Evolutionary conservation across 306 rosid species (phyloP).

Genomic region (Sicyos baderoa): DNA sequence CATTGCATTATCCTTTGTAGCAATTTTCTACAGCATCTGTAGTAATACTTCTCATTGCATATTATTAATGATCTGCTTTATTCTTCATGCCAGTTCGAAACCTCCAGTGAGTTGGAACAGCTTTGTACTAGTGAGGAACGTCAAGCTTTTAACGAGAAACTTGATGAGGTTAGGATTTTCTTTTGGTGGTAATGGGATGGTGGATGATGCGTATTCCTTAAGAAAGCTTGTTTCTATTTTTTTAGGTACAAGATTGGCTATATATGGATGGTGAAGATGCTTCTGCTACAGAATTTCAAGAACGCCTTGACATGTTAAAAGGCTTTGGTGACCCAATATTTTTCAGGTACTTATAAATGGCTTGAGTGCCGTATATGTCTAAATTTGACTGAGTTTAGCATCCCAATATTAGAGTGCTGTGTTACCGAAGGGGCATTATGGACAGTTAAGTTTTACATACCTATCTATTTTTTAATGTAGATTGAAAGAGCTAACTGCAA

Average conservation of each 20-base stretch:
- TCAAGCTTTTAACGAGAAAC: conserved; percentile 64
- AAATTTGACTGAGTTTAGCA: no score
- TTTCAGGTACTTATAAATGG: conserved; percentile 45
- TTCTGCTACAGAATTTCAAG: conserved; percentile 73
- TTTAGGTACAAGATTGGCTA: conserved; percentile 95
- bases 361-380: neutral
- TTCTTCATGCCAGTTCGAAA: conserved; percentile 58
- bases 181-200: conserved; percentile 8
- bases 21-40: conserved; percentile 5
- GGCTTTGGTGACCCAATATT: conserved; percentile 78
- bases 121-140: conserved; percentile 75
- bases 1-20: neutral
- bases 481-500: conserved; percentile 77
- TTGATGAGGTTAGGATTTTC: conserved; percentile 63
- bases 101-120: conserved; percentile 55
- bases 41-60: conserved; percentile 9
- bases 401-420: neutral
- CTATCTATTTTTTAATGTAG: conserved; percentile 34
- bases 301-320: conserved; percentile 59
- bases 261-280: conserved; percentile 98
- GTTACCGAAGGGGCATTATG: conserved; percentile 1
- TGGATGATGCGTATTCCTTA: conserved; percentile 9
- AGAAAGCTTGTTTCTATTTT: conserved; percentile 2
- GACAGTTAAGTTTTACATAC: conserved; percentile 1
- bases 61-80: neutral